Evolutionary conservation across 176 grass and related monocot genomes (phyloP).

Genomic region (Oryza rufipogon): DNA sequence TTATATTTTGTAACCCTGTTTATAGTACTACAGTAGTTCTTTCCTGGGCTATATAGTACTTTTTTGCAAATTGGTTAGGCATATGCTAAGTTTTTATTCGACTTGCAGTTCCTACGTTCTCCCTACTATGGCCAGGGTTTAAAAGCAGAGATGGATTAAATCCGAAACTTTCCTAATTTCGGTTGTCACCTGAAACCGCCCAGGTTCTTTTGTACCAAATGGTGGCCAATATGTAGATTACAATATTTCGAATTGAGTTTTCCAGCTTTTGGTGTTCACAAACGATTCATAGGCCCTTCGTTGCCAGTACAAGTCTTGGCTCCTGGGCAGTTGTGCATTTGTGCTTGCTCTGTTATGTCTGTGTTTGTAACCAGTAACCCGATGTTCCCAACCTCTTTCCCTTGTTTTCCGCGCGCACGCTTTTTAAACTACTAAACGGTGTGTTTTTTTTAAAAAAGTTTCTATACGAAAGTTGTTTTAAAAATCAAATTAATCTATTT

Average conservation of each 20-base stretch:
- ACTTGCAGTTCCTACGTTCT: background rate
- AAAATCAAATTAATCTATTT: too few relatives aligned
- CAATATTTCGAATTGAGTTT: background rate
- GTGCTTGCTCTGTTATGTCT: too few relatives aligned
- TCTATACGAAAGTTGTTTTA: too few relatives aligned
- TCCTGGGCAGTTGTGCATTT: background rate
- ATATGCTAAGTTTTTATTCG: background rate
- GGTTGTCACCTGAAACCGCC: background rate
- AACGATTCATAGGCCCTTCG: background rate
- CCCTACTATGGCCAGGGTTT: background rate
- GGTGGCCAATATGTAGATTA: background rate
- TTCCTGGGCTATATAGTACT: too few relatives aligned
- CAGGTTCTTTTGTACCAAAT: background rate
- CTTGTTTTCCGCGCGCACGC: too few relatives aligned
- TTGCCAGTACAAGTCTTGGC: background rate
- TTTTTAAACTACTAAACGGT: too few relatives aligned
- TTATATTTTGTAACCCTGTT: background rate
- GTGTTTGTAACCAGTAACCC: too few relatives aligned
- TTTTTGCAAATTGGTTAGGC: constrained; percentile 2
- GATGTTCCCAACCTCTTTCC: too few relatives aligned
- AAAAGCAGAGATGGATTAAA: background rate
- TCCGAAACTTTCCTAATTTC: background rate
- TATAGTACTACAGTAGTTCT: background rate
- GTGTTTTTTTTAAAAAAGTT: too few relatives aligned
- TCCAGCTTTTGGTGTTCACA: background rate